Evolutionary conservation across 148 eudicot genomes (phyloP), one percentile per base, ranked within the genome.

Genomic region (Vaccinium darrowii): DNA sequence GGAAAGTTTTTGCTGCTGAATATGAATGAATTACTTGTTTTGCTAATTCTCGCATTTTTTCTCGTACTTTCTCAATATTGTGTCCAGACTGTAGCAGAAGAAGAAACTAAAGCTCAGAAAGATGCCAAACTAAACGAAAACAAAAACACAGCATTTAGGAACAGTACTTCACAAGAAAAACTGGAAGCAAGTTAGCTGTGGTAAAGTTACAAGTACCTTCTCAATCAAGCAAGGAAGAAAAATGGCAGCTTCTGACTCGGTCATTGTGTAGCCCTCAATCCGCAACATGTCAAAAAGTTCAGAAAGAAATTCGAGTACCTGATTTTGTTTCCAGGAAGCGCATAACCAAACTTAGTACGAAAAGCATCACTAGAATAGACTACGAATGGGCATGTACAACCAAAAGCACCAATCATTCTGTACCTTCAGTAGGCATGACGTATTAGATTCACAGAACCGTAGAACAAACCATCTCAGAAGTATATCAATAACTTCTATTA

Each of bases 291-390:
- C 94, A 87, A 97, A 87, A 85, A 97, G 95, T 82, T 95, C 98
- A 58, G 98, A 97, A 84, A 97, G 95, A 87, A 97, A 97, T 82
- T 97, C 99, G 72, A 97, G 88, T 81, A 94, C 99, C 99, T 97
- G 82, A 53, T 49, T 47, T 79, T n/a, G 62, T 78, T 23, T 4
- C 27, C 14, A 39, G 19, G 63, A 76, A 58, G 56, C 5, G 63
- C 43, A 30, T 7, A 52, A 30, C 11, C 10, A 27, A 81, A 57
- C 36, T 52, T 52, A 71, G 43, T 82, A 33, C 23, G 33, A 30
- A 10, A 53, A 2, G 4, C 50, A 82, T 72, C 43, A 33, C 27
- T 16, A 21, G 12, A 21, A 74, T 43, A 21, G 21, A 11, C 69
- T 16, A 14, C 58, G 51, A 81, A 85, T 18, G 62, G 39, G 47